A percentile compares a stretch with the other conserved stretches of the same genome.
phyloP scores from a whole-genome alignment of 192 early-diverging fungal genomes.

The Mortierella alpina region DNA sequence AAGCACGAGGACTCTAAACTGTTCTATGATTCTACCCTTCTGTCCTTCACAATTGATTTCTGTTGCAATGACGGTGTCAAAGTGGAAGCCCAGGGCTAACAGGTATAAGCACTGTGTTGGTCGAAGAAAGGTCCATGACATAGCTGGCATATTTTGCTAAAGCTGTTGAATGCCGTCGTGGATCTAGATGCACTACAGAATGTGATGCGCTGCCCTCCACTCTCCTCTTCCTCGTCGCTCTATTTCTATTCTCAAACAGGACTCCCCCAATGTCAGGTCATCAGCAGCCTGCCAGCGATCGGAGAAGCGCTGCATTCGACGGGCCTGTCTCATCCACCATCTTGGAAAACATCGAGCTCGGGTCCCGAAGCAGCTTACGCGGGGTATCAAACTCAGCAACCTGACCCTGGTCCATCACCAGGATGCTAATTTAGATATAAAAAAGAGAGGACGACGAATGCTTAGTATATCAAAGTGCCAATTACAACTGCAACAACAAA shows the following conservation, averaged over 20 bases:
- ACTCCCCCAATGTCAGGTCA: background rate
- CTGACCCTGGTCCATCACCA: constrained; percentile 83
- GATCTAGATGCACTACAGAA: too few species aligned
- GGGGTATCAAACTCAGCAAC: constrained; percentile 79
- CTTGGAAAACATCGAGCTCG: constrained; percentile 57
- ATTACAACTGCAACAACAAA: background rate
- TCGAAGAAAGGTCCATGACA: too few species aligned
- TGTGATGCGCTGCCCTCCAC: background rate
- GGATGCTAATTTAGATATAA: constrained; percentile 56
- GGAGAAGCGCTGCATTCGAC: constrained; percentile 32
- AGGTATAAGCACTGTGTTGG: too few species aligned
- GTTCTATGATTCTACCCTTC: too few species aligned
- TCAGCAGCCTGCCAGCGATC: constrained; percentile 34
- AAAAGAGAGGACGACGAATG: background rate
- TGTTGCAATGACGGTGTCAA: too few species aligned
- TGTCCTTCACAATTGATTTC: too few species aligned
- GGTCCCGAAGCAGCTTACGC: constrained; percentile 63
- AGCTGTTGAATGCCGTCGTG: too few species aligned
- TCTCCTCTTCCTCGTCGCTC: background rate
- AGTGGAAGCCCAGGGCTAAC: too few species aligned
- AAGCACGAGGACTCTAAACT: too few species aligned
- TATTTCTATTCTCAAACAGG: background rate
- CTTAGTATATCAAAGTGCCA: background rate
- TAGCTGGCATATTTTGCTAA: background rate
- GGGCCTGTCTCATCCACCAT: constrained; percentile 49